Evolutionary conservation across 768 basidiomycete species (phyloP).

Genomic region (Pilatotrama ljubarskyi): DNA sequence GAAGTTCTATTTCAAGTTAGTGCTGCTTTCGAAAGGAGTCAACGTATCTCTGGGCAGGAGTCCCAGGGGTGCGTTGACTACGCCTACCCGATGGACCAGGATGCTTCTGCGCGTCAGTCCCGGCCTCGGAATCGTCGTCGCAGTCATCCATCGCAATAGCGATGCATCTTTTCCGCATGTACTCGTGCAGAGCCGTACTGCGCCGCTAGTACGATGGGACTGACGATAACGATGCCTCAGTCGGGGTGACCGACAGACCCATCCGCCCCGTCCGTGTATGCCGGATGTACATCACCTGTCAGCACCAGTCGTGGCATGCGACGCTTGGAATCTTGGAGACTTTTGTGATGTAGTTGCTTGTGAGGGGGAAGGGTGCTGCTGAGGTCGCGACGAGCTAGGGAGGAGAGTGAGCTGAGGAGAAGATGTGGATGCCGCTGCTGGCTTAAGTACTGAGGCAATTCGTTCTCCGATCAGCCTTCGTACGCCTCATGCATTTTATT

Average conservation of each 20-base stretch:
- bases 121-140: slow-evolving; percentile 50
- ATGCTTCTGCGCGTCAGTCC: slow-evolving; percentile 14
- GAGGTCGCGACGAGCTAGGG: too few relatives aligned
- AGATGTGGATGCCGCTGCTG: too few relatives aligned
- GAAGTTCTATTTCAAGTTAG: too few relatives aligned
- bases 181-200: slow-evolving; percentile 28
- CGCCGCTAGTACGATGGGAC: slow-evolving; percentile 33
- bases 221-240: slow-evolving; percentile 37
- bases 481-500: too few relatives aligned
- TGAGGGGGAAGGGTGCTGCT: too few relatives aligned
- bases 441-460: too few relatives aligned
- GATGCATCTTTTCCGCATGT: slow-evolving; percentile 32
- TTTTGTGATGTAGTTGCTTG: too few relatives aligned
- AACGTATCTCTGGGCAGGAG: not conserved
- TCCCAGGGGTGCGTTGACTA: not conserved
- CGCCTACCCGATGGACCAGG: not conserved
- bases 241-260: slow-evolving; percentile 22
- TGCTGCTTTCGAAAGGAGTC: too few relatives aligned
- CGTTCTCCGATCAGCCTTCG: too few relatives aligned
- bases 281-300: not conserved
- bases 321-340: too few relatives aligned
- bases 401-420: too few relatives aligned
- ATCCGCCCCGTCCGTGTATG: slow-evolving; percentile 9
- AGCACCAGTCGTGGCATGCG: too few relatives aligned
- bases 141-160: slow-evolving; percentile 82